A percentile compares a stretch with the other conserved stretches of the same genome.
Evolutionary conservation across 331 rosid species (phyloP).

Genomic region (Dryas integrifolia): DNA sequence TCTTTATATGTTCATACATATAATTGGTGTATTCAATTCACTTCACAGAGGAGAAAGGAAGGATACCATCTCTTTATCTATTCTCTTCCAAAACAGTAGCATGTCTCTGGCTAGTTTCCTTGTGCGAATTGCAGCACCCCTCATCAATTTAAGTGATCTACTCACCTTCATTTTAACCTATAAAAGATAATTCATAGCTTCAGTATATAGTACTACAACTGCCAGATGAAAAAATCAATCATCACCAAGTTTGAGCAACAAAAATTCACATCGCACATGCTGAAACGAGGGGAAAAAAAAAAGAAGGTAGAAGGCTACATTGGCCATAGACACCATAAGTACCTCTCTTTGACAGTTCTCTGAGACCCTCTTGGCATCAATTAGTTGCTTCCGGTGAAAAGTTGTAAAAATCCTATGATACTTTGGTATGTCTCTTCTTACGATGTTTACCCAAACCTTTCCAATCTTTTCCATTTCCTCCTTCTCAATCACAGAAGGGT

Average conservation of each 20-base stretch:
- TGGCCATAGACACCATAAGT: conserved; percentile 29
- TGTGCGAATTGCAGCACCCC: conserved; percentile 79
- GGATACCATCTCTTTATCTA: conserved; percentile 90
- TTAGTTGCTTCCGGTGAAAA: conserved; percentile 83
- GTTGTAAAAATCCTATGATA: conserved; percentile 66
- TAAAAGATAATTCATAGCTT: conserved; percentile 17
- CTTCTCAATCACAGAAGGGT: conserved; percentile 73
- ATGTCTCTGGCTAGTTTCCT: conserved; percentile 91
- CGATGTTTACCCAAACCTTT: conserved; percentile 80
- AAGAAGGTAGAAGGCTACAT: conserved; percentile 12
- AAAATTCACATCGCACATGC: conserved; percentile 24
- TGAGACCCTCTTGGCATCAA: conserved; percentile 89
- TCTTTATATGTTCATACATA: conserved; percentile 3
- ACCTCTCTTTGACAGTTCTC: conserved; percentile 99
- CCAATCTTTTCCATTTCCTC: conserved; percentile 89
- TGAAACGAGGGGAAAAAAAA: background rate
- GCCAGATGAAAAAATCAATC: conserved; percentile 8
- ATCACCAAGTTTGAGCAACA: conserved; percentile 19
- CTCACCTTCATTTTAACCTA: conserved; percentile 86
- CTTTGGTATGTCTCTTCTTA: conserved; percentile 85
- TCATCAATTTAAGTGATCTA: conserved; percentile 79
- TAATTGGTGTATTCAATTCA: background rate
- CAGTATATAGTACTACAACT: conserved; percentile 26
- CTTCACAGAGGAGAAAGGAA: conserved; percentile 24
- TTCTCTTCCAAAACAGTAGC: conserved; percentile 91